Percentiles rank a stretch among this genome's conserved stretches.
phyloP scores from a whole-genome alignment of 1,284 basidiomycete species.

The Ustanciosporium gigantosporum region DNA sequence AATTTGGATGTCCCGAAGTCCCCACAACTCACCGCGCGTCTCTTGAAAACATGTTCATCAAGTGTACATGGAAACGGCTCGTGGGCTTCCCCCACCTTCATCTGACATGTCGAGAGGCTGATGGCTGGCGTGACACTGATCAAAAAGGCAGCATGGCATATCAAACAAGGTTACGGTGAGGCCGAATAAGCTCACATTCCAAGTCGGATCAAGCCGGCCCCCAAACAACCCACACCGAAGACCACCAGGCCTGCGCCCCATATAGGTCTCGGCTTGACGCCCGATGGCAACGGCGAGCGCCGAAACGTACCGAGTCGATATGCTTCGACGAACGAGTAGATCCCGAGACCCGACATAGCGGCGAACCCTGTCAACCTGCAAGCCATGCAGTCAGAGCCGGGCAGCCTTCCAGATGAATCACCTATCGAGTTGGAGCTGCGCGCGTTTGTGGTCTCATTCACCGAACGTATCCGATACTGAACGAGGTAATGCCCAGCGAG shows the following conservation, averaged over 20 bases:
- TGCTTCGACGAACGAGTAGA: conserved; percentile 51
- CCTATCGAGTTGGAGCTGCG: background rate
- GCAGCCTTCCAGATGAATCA: conserved; percentile 1
- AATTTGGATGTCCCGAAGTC: too few species aligned
- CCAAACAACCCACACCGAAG: conserved; percentile 33
- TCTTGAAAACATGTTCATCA: too few species aligned
- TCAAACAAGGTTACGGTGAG: too few species aligned
- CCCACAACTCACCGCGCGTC: too few species aligned
- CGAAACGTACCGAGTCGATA: conserved; percentile 41
- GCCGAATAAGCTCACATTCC: conserved; percentile 24
- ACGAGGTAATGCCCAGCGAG: background rate
- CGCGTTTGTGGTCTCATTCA: conserved; percentile 22
- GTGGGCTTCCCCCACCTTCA: too few species aligned
- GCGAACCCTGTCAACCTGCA: conserved; percentile 55
- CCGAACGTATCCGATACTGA: conserved; percentile 25
- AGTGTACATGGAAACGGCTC: too few species aligned
- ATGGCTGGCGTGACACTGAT: too few species aligned
- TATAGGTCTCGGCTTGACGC: conserved; percentile 23
- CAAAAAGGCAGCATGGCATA: too few species aligned
- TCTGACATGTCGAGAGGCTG: too few species aligned
- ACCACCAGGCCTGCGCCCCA: conserved; percentile 40
- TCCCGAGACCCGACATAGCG: conserved; percentile 45
- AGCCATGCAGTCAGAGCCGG: conserved; percentile 44
- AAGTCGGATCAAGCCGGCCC: conserved; percentile 34
- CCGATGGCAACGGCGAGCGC: conserved; percentile 16